Base-by-base conservation (phyloP, 2,329 filamentous ascomycete species). In the Fusarium veterinarium region DNA sequence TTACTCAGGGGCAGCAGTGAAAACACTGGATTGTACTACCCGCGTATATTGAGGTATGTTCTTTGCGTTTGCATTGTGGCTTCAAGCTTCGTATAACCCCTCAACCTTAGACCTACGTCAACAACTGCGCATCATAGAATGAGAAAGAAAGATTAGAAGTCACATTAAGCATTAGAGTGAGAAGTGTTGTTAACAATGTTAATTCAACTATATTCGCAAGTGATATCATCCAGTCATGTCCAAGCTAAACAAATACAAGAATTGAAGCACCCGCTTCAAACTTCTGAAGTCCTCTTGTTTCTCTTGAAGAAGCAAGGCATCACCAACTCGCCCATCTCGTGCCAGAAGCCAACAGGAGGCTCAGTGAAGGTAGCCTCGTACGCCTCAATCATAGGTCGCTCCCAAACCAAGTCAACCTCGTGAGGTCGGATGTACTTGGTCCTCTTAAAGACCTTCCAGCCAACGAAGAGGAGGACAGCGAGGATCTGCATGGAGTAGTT, bases 371-470 rank as follows among this genome's bases (percentile, higher is more conserved):
- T 83, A 6, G 80, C 82, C 77, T 90, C 88, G 64, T 90, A 90
- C 1, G 83, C 84, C 71, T 91, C 89, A 60, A 91, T 88, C 30
- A 83, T 77, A 23, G 88, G 88, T 44, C 85, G 82, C 75, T 91
- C 85, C 89, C 89, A 88, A 45, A 89, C 81, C 12, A 91, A 82
- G 74, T 91, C 89, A 8, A 86, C 84, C 75, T 92, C 86, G 9
- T 83, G 77, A 0, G 90, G 81, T 5, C 81, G 81, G 20, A 91
- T 82, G 37, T 87, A 81, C 64, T 84, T 85, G 6, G 90, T 92
- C 60, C 81, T 84, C 81, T 90, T 89, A 76, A 89, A 19, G 6
- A 92, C 8, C 81, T 93, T 93, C 89, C 90, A 93, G 71, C 84
- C 83, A 19, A 84, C 55, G 74, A 86, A 91, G 38, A 89, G 80